Evolutionary conservation across 2,329 filamentous ascomycete species (phyloP).

Genomic region (Ophiostoma perfectum): DNA sequence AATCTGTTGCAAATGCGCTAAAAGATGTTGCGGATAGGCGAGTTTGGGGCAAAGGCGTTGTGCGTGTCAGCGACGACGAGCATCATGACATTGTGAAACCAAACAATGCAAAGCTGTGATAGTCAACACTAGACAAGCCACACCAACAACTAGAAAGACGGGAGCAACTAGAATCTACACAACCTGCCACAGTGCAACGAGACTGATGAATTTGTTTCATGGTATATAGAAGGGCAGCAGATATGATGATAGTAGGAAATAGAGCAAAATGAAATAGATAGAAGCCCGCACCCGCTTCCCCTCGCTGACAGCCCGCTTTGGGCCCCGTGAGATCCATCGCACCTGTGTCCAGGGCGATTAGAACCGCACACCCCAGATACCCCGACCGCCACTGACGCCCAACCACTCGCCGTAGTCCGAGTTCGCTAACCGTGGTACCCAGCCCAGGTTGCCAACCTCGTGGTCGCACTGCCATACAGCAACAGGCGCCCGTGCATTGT

Average conservation of each 20-base stretch:
- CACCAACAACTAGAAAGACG: no score
- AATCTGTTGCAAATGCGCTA: not conserved
- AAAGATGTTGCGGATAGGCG: slow-evolving; percentile 1
- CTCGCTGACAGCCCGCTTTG: not conserved
- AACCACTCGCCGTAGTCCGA: slow-evolving; percentile 75
- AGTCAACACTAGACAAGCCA: no score
- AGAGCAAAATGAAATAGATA: not conserved
- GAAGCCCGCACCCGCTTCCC: not conserved
- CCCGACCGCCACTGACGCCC: slow-evolving; percentile 72
- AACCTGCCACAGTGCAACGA: not conserved
- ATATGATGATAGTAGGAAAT: slow-evolving; percentile 3
- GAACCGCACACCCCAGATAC: slow-evolving; percentile 67
- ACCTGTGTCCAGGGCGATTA: slow-evolving; percentile 9
- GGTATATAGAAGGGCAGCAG: slow-evolving; percentile 3
- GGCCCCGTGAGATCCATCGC: not conserved
- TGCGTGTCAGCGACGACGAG: not conserved
- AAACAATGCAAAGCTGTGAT: not conserved
- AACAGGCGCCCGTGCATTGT: slow-evolving; percentile 61
- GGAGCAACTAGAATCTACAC: not conserved
- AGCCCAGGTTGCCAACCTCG: slow-evolving; percentile 78
- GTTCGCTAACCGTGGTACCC: slow-evolving; percentile 68
- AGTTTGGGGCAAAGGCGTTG: not conserved
- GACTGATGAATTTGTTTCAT: not conserved
- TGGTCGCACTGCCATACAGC: slow-evolving; percentile 82
- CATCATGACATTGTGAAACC: not conserved